Conservation (phyloP, 1,284 basidiomycete species). For the Cystobasidium sp. region DNA sequence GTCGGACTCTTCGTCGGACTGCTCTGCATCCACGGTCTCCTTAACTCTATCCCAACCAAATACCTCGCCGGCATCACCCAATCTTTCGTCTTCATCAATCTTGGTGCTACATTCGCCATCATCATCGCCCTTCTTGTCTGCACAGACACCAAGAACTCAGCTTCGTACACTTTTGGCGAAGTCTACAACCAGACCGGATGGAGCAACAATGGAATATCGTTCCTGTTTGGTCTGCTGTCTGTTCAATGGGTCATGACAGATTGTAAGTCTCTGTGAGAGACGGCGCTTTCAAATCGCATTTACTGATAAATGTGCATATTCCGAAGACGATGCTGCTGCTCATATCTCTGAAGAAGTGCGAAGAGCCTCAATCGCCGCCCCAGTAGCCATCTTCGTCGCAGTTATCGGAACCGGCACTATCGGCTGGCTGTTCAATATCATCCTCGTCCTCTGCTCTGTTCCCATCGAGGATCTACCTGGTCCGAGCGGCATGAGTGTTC, state of each 20-base stretch:
- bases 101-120: conserved; percentile 61
- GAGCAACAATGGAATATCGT: conserved; percentile 77
- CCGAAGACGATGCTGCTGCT: conserved; percentile 63
- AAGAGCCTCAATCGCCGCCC: conserved; percentile 79
- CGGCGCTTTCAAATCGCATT: conserved; percentile 45
- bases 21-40: conserved; percentile 56
- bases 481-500: conserved; percentile 63
- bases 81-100: conserved; percentile 72
- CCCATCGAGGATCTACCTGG: conserved; percentile 58
- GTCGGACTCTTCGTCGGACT: conserved; percentile 64
- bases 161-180: conserved; percentile 76
- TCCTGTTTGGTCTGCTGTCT: conserved; percentile 82
- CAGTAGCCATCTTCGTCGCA: conserved; percentile 80
- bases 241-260: conserved; percentile 71
- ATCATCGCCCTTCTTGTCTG: conserved; percentile 82
- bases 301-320: conserved; percentile 4
- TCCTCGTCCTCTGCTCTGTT: conserved; percentile 75
- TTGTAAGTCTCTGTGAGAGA: conserved; percentile 17
- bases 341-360: conserved; percentile 93
- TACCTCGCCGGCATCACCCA: conserved; percentile 77
- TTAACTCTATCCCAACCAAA: conserved; percentile 79
- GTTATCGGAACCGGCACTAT: conserved; percentile 81
- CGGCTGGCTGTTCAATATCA: conserved; percentile 68
- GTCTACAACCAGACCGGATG: conserved; percentile 77
- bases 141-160: conserved; percentile 78